Evolutionary conservation across 108 stramenopile species (phyloP).

Genomic region (Pseudonitzschia delicatissima): DNA sequence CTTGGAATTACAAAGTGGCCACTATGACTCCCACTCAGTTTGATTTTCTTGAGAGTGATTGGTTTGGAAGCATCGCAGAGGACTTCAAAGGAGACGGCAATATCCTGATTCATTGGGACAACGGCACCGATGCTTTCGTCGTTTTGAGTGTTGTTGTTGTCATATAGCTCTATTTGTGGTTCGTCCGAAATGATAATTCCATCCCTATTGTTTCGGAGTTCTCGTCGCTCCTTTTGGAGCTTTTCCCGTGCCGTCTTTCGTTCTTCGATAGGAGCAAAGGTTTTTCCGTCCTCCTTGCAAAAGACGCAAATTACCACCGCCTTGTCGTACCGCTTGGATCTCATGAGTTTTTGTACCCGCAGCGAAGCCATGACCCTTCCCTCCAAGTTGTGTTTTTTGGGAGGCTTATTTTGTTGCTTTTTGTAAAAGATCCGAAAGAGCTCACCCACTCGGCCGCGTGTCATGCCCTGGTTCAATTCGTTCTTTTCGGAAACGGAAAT

Average conservation of each 20-base stretch:
- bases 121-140: neutral
- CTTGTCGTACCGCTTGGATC: neutral
- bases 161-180: too few relatives aligned
- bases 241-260: neutral
- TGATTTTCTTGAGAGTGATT: neutral
- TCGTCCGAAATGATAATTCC: neutral
- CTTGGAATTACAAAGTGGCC: too few relatives aligned
- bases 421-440: too few relatives aligned
- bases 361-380: neutral
- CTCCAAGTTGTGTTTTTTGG: neutral
- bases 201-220: neutral
- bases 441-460: too few relatives aligned
- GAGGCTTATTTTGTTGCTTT: neutral
- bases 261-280: neutral
- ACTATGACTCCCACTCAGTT: too few relatives aligned
- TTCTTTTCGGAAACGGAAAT: too few relatives aligned
- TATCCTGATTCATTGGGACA: neutral
- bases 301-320: neutral
- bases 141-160: too few relatives aligned
- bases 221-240: neutral
- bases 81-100: neutral
- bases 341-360: neutral
- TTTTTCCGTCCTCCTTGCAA: neutral
- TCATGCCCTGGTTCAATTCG: too few relatives aligned
- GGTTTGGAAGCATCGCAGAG: neutral